Conservation (phyloP, 2,329 filamentous ascomycete species). For the Aureobasidium namibiae region DNA sequence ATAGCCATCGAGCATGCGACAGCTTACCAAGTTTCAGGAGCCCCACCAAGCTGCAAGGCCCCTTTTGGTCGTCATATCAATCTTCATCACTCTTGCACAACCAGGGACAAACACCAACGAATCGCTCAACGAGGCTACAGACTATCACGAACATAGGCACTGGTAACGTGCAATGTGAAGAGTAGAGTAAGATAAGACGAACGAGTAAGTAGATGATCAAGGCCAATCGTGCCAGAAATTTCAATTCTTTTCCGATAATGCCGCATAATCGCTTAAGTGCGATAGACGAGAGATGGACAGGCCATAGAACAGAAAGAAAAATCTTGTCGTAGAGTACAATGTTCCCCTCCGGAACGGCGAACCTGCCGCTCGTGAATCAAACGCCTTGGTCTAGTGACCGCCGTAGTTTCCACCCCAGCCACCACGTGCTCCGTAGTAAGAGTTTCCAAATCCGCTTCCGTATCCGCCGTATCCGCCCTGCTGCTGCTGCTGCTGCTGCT, state of each 20-base stretch:
- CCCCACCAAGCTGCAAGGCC: background rate
- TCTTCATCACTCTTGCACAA: background rate
- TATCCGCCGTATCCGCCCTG: slow-evolving; percentile 35
- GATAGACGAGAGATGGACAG: slow-evolving; percentile 9
- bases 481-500: slow-evolving; percentile 30
- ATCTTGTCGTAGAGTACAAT: slow-evolving; percentile 12
- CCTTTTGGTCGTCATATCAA: background rate
- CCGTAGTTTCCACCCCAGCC: slow-evolving; percentile 29
- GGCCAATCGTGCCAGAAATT: slow-evolving; percentile 7
- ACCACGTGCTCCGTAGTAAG: slow-evolving; percentile 23
- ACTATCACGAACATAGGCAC: background rate
- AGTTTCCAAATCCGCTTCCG: slow-evolving; percentile 25
- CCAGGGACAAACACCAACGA: background rate
- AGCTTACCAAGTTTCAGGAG: background rate
- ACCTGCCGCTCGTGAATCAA: slow-evolving; percentile 9
- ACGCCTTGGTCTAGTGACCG: slow-evolving; percentile 13
- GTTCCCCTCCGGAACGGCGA: slow-evolving; percentile 6
- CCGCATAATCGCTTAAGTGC: slow-evolving; percentile 8
- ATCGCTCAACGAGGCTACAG: no score
- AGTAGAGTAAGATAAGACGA: background rate
- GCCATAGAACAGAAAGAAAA: slow-evolving; percentile 13
- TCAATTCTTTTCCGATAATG: slow-evolving; percentile 11
- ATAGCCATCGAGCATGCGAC: background rate
- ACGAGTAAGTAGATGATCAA: background rate
- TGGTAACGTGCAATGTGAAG: background rate